Conservation (phyloP, 2,329 filamentous ascomycete genomes). For the Phoma sp. region DNA sequence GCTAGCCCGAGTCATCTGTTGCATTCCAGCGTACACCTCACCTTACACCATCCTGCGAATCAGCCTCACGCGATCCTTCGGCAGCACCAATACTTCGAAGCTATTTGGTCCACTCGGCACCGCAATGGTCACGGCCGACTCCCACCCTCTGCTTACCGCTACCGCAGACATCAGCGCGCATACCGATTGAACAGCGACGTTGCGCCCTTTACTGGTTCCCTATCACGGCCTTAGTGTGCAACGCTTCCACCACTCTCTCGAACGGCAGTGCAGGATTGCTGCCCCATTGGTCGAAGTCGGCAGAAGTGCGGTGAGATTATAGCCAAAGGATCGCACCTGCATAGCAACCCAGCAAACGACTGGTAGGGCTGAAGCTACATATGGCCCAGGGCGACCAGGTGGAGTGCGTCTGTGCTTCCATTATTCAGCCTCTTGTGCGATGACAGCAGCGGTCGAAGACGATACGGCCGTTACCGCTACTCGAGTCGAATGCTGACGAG, state of each 20-base stretch:
- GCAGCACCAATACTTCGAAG: neutral
- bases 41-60: slow-evolving; percentile 1
- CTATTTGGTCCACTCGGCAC: neutral
- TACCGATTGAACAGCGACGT: neutral
- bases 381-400: slow-evolving; percentile 22
- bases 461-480: slow-evolving; percentile 24
- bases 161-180: slow-evolving; percentile 2
- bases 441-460: slow-evolving; percentile 12
- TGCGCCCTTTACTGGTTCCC: slow-evolving; percentile 1
- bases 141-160: slow-evolving; percentile 1
- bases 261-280: neutral
- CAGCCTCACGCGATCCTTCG: neutral
- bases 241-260: slow-evolving; percentile 6
- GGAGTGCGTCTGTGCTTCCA: neutral
- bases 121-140: neutral
- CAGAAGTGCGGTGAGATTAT: slow-evolving; percentile 37
- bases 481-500: slow-evolving; percentile 14
- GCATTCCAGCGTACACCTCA: neutral
- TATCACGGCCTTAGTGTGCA: neutral
- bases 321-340: slow-evolving; percentile 20
- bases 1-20: neutral
- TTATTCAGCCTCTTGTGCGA: slow-evolving; percentile 7
- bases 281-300: slow-evolving; percentile 19
- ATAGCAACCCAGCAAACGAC: slow-evolving; percentile 14
- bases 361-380: slow-evolving; percentile 33